phyloP scores from a whole-genome alignment of 495 filamentous ascomycete genomes.

The Jackrogersella multiformis region DNA sequence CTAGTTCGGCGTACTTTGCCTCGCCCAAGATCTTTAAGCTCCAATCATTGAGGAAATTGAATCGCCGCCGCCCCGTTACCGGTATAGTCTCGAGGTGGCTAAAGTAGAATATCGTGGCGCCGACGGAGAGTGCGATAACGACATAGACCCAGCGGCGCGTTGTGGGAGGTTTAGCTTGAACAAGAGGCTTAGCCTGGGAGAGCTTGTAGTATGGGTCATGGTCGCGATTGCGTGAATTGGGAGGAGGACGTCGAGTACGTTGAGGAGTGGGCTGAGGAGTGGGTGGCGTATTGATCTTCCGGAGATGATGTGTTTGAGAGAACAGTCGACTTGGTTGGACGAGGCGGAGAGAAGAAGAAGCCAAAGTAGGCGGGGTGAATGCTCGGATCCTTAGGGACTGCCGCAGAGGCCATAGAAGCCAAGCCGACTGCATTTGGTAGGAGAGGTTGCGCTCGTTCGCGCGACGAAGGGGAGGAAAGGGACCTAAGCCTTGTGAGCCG shows the following conservation, averaged over 20 bases:
- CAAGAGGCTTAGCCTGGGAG: conserved; percentile 51
- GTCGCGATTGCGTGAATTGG: conserved; percentile 32
- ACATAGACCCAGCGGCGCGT: conserved; percentile 44
- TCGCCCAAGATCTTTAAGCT: conserved; percentile 64
- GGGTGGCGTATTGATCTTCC: conserved; percentile 37
- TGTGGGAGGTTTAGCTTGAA: conserved; percentile 42
- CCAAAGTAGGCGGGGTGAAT: not conserved
- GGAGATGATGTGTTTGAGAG: conserved; percentile 32
- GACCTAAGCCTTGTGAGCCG: not conserved
- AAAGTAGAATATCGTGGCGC: conserved; percentile 67
- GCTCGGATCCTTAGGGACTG: conserved; percentile 2
- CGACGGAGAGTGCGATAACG: conserved; percentile 45
- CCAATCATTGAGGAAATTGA: conserved; percentile 75
- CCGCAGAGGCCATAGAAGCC: conserved; percentile 23
- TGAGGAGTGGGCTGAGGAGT: too few relatives aligned
- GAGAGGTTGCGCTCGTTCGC: not conserved
- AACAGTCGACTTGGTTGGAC: conserved; percentile 31
- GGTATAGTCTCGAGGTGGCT: conserved; percentile 82
- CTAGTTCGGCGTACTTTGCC: conserved; percentile 60
- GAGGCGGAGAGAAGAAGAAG: conserved; percentile 5
- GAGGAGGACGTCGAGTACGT: too few relatives aligned
- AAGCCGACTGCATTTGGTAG: conserved; percentile 31
- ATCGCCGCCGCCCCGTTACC: conserved; percentile 79
- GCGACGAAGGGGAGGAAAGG: not conserved
- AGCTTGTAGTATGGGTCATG: conserved; percentile 41